Conservation (phyloP, 2,329 filamentous ascomycete genomes). For the Nemania sp. region DNA sequence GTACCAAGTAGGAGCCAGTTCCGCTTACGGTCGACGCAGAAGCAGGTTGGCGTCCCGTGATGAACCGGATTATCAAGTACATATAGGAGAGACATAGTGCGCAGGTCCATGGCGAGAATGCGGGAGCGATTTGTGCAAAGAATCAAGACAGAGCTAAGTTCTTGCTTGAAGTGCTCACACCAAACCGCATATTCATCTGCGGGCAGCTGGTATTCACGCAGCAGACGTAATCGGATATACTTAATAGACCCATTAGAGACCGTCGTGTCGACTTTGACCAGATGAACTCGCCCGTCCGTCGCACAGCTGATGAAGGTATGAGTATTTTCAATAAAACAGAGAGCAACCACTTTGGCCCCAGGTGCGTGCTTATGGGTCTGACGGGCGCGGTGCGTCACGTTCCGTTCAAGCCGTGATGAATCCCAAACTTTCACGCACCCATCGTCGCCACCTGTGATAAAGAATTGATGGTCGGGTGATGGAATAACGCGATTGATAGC, state of each 20-base stretch:
- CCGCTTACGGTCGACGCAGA: conserved; percentile 81
- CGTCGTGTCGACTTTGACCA: conserved; percentile 74
- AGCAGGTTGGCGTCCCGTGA: conserved; percentile 88
- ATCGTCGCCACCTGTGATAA: conserved; percentile 91
- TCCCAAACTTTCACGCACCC: conserved; percentile 94
- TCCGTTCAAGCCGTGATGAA: conserved; percentile 83
- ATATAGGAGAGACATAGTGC: conserved; percentile 82
- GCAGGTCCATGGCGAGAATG: conserved; percentile 81
- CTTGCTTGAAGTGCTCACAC: conserved; percentile 88
- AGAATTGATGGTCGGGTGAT: conserved; percentile 90
- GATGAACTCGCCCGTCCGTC: conserved; percentile 85
- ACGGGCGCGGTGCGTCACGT: conserved; percentile 83
- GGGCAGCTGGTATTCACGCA: conserved; percentile 81
- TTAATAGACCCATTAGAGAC: conserved; percentile 57
- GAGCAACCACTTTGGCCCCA: conserved; percentile 72
- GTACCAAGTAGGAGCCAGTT: conserved; percentile 94
- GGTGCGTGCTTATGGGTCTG: conserved; percentile 79
- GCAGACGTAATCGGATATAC: conserved; percentile 75
- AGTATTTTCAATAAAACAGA: conserved; percentile 92
- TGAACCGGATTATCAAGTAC: conserved; percentile 84
- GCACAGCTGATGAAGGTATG: conserved; percentile 92
- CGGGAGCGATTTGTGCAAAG: conserved; percentile 85
- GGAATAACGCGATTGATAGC: conserved; percentile 80
- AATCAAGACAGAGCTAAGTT: conserved; percentile 79
- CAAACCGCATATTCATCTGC: conserved; percentile 78